Evolutionary conservation across 257 asterid species (phyloP), one percentile per base, ranked within the genome.

Genomic region (Haberlea rhodopensis): DNA sequence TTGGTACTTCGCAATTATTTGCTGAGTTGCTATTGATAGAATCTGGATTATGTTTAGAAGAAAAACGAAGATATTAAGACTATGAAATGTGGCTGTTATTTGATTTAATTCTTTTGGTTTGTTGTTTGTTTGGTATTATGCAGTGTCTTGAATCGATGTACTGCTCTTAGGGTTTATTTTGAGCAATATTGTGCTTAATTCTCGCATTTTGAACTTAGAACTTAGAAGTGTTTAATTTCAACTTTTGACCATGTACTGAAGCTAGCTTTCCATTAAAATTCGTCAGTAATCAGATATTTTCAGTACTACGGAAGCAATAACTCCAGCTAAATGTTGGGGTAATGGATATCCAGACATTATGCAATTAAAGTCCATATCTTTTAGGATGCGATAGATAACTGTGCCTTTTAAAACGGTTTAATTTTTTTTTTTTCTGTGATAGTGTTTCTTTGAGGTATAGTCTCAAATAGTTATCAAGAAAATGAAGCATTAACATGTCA

Each of bases 91-190:
- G 18, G n/a, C 48, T 37, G n/a, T 37, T 37, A 3, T 37, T 37
- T 13, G 48, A 13, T 37, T 37, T 37, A 18, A 13, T 11, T 37
- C n/a, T 37, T 2, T 11, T 37, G 18, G 6, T 11, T 37, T 37
- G 18, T 37, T 37, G 48, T 11, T 37, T 37, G n/a, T 2, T 37
- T 37, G n/a, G 6, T 37, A 13, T 13, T 37, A 37, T 37, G 48
- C n/a, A 13, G 48, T 37, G 18, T 27, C 52, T 45, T 60, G 8
- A 7, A 16, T 32, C 58, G 20, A 66, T 53, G 32, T 60, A 52
- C 46, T 70, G 31, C 18, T 18, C 68, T 27, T 22, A 27, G 53
- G 69, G 49, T 74, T 67, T 56, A 5, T 54, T 56, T 53, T 46
- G 56, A 31, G 53, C 18, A 60, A 54, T 53, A 26, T 26, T 52